These are phyloP conservation scores for Hortaea sp. DNA, from an alignment of 2,329 filamentous ascomycete species.

Conservation along the genomic window DNA sequence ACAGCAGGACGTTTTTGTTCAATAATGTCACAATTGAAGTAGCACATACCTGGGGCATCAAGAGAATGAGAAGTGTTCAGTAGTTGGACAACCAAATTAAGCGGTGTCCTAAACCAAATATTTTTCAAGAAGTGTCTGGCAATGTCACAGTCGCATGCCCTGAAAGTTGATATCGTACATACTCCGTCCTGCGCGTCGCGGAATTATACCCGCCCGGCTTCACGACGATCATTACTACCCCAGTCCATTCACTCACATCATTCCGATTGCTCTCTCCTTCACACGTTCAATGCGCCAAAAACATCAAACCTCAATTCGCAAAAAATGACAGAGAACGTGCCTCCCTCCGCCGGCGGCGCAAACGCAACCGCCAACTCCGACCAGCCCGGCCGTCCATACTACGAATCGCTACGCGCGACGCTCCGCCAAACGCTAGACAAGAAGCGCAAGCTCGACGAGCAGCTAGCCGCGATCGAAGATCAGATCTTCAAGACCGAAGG, in stretches of 20 bases:
- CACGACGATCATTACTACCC: background rate
- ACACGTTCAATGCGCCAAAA: too few species aligned
- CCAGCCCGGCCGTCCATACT: conserved; percentile 47
- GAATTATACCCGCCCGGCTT: background rate
- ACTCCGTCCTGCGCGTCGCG: background rate
- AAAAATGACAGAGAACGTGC: conserved; percentile 41
- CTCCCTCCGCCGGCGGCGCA: conserved; percentile 21
- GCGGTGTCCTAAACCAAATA: too few species aligned
- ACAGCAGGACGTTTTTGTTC: too few species aligned
- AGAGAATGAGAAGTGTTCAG: too few species aligned
- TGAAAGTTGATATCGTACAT: background rate
- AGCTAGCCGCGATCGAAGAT: conserved; percentile 52
- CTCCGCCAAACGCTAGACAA: conserved; percentile 57
- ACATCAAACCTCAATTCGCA: background rate
- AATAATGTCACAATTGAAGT: too few species aligned
- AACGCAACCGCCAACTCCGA: conserved; percentile 29
- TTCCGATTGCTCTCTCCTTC: background rate
- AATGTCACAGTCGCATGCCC: background rate
- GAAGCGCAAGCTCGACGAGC: conserved; percentile 51
- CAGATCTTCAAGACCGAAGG: conserved; percentile 75
- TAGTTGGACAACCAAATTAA: too few species aligned
- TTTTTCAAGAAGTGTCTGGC: too few species aligned
- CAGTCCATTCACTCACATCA: background rate
- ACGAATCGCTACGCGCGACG: conserved; percentile 60
- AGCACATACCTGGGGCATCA: too few species aligned